These are phyloP conservation scores for Novymonas esmeraldas DNA, from an alignment of 208 protist genomes.

Conservation along the genomic window DNA sequence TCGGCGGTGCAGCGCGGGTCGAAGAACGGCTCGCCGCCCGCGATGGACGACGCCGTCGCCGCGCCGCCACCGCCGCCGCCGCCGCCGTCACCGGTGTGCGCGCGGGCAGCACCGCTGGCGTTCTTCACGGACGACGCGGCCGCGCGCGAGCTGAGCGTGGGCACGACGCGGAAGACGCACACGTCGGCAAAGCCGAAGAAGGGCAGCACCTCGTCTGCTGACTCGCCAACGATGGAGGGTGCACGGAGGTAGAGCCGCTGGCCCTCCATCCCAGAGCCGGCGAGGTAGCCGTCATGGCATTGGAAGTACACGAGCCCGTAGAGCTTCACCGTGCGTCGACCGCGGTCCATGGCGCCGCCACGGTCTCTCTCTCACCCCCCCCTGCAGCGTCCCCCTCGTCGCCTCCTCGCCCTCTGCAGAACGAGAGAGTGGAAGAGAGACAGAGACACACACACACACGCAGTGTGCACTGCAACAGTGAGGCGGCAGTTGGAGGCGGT, in stretches of 20 bases:
- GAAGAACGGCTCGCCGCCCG: slow-evolving; percentile 1
- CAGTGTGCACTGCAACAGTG: no score
- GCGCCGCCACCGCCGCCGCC: neutral
- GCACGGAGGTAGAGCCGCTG: slow-evolving; percentile 56
- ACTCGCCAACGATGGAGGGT: slow-evolving; percentile 34
- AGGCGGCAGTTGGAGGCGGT: neutral
- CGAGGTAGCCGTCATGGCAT: slow-evolving; percentile 73
- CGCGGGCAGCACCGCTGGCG: neutral
- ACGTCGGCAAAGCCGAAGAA: slow-evolving; percentile 54
- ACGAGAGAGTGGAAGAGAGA: no score
- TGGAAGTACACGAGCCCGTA: slow-evolving; percentile 61
- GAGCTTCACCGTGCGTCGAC: slow-evolving; percentile 50
- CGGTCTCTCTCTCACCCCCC: no score
- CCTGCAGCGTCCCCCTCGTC: no score
- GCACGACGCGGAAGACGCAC: slow-evolving; percentile 63
- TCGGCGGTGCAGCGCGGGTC: slow-evolving; percentile 29
- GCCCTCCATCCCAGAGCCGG: slow-evolving; percentile 44
- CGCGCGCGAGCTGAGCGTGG: slow-evolving; percentile 29
- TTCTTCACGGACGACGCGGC: slow-evolving; percentile 17
- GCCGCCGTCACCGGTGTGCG: neutral
- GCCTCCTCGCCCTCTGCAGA: no score
- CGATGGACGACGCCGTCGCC: slow-evolving; percentile 2
- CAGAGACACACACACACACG: no score
- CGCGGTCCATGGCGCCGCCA: slow-evolving; percentile 81
- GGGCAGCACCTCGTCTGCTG: slow-evolving; percentile 47